A percentile compares a stretch with the other conserved stretches of the same genome.
Conservation (phyloP, 352 stramenopile genomes). For the Plasmopara viticola region DNA sequence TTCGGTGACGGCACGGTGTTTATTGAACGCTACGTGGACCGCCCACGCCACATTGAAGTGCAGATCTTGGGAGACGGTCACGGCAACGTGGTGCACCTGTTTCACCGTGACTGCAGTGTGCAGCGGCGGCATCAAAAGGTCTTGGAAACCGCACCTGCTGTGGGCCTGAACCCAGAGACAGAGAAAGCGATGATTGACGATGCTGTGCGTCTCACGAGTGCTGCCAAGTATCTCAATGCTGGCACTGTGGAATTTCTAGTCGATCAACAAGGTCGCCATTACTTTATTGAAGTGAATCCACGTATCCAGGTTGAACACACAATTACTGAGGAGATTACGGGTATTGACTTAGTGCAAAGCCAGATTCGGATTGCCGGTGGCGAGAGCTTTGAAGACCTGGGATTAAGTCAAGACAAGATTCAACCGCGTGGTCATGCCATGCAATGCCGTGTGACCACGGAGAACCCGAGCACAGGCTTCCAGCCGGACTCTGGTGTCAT, state of each 20-base stretch:
- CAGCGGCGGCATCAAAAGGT: constrained; percentile 98
- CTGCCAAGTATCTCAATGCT: constrained; percentile 93
- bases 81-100: constrained; percentile 93
- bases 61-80: constrained; percentile 95
- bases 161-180: constrained; percentile 73
- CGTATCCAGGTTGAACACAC: constrained; percentile 95
- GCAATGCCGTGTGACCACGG: constrained; percentile 95
- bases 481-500: constrained; percentile 95
- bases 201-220: constrained; percentile 85
- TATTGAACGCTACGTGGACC: constrained; percentile 94
- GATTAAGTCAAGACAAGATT: constrained; percentile 93
- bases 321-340: constrained; percentile 91
- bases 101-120: constrained; percentile 96
- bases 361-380: constrained; percentile 94
- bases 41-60: constrained; percentile 96
- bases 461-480: constrained; percentile 93
- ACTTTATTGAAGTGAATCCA: constrained; percentile 99
- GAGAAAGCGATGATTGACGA: constrained; percentile 91
- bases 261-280: constrained; percentile 87
- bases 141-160: constrained; percentile 91
- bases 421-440: constrained; percentile 90
- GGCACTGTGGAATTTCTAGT: constrained; percentile 98
- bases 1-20: constrained; percentile 96
- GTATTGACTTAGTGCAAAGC: constrained; percentile 95
- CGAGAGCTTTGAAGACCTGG: constrained; percentile 89